Conservation (phyloP, 352 stramenopile genomes). For the Bremia lactucae region DNA sequence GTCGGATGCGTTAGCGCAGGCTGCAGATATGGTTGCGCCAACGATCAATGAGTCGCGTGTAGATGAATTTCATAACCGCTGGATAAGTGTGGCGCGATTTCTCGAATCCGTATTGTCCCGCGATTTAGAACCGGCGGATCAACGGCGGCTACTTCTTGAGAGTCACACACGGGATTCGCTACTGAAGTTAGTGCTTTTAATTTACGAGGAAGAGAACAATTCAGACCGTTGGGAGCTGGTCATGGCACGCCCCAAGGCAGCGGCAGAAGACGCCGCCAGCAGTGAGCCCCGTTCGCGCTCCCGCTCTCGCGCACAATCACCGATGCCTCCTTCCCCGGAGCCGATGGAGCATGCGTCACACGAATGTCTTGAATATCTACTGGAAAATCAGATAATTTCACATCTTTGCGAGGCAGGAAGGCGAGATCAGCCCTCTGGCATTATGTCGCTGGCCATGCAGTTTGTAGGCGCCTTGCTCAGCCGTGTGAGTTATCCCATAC, state of each 20-base stretch:
- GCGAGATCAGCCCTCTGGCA: conserved; percentile 58
- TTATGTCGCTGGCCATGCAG: conserved; percentile 80
- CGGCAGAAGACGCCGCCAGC: conserved; percentile 9
- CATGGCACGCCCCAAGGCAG: conserved; percentile 22
- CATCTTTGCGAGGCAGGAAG: conserved; percentile 65
- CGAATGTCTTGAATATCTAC: conserved; percentile 74
- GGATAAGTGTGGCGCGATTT: conserved; percentile 67
- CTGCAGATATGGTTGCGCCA: conserved; percentile 64
- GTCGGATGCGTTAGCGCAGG: conserved; percentile 60
- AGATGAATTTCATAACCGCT: conserved; percentile 81
- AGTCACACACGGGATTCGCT: conserved; percentile 76
- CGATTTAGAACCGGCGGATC: conserved; percentile 52
- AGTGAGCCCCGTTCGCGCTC: conserved; percentile 7
- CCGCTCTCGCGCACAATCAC: conserved; percentile 11
- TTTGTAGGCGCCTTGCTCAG: conserved; percentile 74
- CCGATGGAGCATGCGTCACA: conserved; percentile 27
- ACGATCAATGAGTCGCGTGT: conserved; percentile 75
- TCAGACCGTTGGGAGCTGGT: conserved; percentile 59
- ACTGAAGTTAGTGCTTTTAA: conserved; percentile 78
- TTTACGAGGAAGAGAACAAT: conserved; percentile 76
- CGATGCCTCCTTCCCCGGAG: conserved; percentile 11
- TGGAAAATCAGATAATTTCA: conserved; percentile 77
- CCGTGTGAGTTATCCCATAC: conserved; percentile 72
- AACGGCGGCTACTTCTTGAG: conserved; percentile 66
- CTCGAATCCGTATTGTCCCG: conserved; percentile 59